These are phyloP conservation scores for Platanus orientalis DNA, from an alignment of 164 flowering plant species.

Conservation along the genomic window DNA sequence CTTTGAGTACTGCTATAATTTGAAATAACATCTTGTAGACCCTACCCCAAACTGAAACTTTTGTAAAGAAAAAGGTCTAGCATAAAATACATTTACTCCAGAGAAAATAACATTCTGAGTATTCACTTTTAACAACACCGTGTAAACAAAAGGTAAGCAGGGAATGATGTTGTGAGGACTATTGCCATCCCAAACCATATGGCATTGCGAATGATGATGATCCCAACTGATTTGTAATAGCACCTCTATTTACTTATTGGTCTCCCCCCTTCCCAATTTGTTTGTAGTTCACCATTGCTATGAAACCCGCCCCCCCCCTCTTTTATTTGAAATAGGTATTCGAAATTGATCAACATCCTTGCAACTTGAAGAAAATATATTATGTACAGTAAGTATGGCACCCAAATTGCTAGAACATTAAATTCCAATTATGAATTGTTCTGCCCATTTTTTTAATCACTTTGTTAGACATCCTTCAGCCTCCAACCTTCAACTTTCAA, in stretches of 20 bases:
- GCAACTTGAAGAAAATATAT: no score
- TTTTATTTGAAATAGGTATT: no score
- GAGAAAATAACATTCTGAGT: conserved; percentile 57
- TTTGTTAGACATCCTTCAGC: no score
- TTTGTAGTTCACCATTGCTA: conserved; percentile 39
- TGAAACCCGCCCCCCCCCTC: no score
- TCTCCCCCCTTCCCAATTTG: conserved; percentile 55
- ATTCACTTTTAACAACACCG: conserved; percentile 62
- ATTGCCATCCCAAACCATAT: conserved; percentile 70
- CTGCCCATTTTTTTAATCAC: no score
- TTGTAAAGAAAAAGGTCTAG: conserved; percentile 77
- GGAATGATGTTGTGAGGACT: conserved; percentile 53
- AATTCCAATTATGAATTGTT: no score
- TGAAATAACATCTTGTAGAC: conserved; percentile 76
- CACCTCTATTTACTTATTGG: conserved; percentile 42
- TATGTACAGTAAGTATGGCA: no score
- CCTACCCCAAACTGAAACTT: conserved; percentile 78
- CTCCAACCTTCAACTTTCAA: no score
- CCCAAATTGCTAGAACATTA: no score
- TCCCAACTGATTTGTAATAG: conserved; percentile 60
- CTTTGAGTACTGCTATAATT: conserved; percentile 54
- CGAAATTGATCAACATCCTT: no score
- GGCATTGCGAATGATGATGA: conserved; percentile 81
- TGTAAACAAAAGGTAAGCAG: conserved; percentile 59
- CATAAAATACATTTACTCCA: conserved; percentile 49